Percentiles rank a stretch among this genome's conserved stretches.
Evolutionary conservation across 1,284 basidiomycete genomes (phyloP).

Genomic region (Chiua sp.): DNA sequence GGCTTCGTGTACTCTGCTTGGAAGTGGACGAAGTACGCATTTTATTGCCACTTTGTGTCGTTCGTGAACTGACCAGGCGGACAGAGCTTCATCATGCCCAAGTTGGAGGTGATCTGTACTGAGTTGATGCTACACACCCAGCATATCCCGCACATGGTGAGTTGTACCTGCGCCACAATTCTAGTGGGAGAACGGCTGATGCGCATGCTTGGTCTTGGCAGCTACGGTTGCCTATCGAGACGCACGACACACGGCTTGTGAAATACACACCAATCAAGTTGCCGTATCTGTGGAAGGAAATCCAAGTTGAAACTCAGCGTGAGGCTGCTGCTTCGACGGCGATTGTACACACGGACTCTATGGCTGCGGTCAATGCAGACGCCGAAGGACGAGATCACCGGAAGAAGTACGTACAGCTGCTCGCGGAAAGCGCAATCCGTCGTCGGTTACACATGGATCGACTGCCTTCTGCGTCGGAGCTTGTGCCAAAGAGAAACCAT

Average conservation of each 20-base stretch:
- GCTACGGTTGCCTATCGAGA: constrained; percentile 22
- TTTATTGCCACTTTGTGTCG: background rate
- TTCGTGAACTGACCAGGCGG: background rate
- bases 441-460: constrained; percentile 24
- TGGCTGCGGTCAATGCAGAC: background rate
- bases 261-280: constrained; percentile 20
- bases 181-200: background rate
- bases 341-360: background rate
- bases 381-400: constrained; percentile 3
- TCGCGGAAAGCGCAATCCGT: constrained; percentile 28
- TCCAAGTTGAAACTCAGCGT: background rate
- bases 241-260: constrained; percentile 27
- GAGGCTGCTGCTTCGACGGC: background rate
- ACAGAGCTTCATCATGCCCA: constrained; percentile 20
- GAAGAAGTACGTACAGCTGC: constrained; percentile 26
- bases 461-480: background rate
- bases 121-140: constrained; percentile 13
- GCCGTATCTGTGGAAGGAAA: constrained; percentile 31
- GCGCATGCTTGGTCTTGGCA: background rate
- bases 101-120: constrained; percentile 30
- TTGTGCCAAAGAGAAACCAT: background rate
- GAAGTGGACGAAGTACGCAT: constrained; percentile 34
- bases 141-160: constrained; percentile 26
- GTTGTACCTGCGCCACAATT: constrained; percentile 1
- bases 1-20: constrained; percentile 24